phyloP scores from a whole-genome alignment of 2,329 filamentous ascomycete species.

The Trichoderma endophyticum region DNA sequence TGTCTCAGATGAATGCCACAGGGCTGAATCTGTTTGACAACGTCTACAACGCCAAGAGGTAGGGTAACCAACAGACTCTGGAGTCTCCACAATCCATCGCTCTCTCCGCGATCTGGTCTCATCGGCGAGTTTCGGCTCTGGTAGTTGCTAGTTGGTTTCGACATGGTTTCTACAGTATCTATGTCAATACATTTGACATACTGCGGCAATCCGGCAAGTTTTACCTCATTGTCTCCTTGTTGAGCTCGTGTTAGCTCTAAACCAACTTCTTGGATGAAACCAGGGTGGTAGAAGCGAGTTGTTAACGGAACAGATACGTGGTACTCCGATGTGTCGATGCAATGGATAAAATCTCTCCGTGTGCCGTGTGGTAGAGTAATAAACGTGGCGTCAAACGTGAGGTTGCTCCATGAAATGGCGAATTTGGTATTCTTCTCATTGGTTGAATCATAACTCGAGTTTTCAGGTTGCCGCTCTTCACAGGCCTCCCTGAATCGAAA shows the following conservation, averaged over 20 bases:
- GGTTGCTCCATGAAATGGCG: neutral
- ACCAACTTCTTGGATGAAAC: neutral
- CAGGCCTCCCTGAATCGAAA: conserved; percentile 86
- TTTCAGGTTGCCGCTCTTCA: conserved; percentile 39
- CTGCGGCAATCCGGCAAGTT: neutral
- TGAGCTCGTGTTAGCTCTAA: neutral
- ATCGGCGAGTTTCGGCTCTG: neutral
- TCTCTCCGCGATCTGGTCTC: no score
- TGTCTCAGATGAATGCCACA: neutral
- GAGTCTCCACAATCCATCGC: neutral
- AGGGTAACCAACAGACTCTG: neutral
- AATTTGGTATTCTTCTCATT: neutral
- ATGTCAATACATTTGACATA: neutral
- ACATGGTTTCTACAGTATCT: neutral
- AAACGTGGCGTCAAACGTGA: neutral
- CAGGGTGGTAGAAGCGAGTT: neutral
- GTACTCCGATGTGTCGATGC: no score
- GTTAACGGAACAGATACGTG: neutral
- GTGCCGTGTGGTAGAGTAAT: neutral
- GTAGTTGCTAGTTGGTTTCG: neutral
- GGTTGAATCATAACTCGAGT: neutral
- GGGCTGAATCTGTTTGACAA: neutral
- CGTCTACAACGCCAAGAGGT: neutral
- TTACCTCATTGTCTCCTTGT: neutral
- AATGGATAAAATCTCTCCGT: neutral